These are phyloP conservation scores for Penicillium janthinellum DNA, from an alignment of 2,329 filamentous ascomycete species.

Conservation along the genomic window DNA sequence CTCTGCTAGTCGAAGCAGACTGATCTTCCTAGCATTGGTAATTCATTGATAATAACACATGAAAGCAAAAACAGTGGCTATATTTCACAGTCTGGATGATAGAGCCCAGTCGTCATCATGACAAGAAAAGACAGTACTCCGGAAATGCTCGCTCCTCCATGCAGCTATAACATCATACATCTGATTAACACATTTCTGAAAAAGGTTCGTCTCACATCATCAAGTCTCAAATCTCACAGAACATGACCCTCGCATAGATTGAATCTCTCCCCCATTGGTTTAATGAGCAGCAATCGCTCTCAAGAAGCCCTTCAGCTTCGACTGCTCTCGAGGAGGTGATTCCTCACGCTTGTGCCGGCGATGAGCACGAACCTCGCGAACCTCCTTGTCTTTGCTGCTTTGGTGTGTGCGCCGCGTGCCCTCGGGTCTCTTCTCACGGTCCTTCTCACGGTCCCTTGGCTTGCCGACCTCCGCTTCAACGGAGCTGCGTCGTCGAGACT, in stretches of 20 bases:
- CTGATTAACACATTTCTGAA: constrained; percentile 2
- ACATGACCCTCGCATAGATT: constrained; percentile 7
- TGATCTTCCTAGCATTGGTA: too few species aligned
- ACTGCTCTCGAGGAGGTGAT: constrained; percentile 30
- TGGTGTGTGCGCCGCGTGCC: constrained; percentile 28
- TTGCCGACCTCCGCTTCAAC: constrained; percentile 25
- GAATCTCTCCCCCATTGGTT: constrained; percentile 13
- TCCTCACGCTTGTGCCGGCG: constrained; percentile 33
- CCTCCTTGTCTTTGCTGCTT: constrained; percentile 24
- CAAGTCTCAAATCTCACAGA: constrained; percentile 13
- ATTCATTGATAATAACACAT: not conserved
- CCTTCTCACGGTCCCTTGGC: not conserved
- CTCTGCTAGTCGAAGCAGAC: not conserved
- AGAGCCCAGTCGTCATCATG: constrained; percentile 15
- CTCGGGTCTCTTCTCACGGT: constrained; percentile 19
- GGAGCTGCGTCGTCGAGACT: constrained; percentile 24
- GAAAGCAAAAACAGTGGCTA: not conserved
- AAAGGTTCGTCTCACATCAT: constrained; percentile 2
- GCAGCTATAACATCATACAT: constrained; percentile 16
- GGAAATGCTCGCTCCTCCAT: constrained; percentile 29
- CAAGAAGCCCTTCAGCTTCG: constrained; percentile 35
- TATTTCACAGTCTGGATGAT: constrained; percentile 15
- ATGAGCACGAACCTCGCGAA: constrained; percentile 19
- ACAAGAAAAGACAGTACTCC: constrained; percentile 23
- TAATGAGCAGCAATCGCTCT: constrained; percentile 35